Conservation (phyloP, 371 early-diverging fungal species). For the Lichtheimia corymbifera region DNA sequence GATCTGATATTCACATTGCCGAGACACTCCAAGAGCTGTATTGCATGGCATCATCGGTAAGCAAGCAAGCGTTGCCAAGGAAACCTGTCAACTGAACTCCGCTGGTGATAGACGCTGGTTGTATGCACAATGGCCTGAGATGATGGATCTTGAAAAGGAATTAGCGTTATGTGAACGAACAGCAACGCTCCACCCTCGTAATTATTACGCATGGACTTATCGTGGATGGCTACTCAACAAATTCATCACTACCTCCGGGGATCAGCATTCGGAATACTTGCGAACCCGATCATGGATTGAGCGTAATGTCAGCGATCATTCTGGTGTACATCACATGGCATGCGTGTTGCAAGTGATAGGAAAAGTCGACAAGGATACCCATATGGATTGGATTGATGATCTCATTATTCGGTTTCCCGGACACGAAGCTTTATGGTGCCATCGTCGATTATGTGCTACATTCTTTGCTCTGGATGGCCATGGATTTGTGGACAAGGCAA, state of each 20-base stretch:
- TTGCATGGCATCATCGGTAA: conserved; percentile 62
- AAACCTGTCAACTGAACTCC: neutral
- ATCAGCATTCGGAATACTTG: conserved; percentile 26
- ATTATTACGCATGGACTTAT: conserved; percentile 61
- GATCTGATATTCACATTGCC: conserved; percentile 55
- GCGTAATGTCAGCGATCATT: conserved; percentile 58
- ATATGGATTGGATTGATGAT: conserved; percentile 34
- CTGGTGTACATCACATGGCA: conserved; percentile 56
- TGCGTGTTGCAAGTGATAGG: conserved; percentile 28
- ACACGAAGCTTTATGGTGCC: conserved; percentile 63
- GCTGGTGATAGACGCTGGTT: conserved; percentile 38
- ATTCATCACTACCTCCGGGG: neutral
- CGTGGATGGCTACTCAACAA: conserved; percentile 48
- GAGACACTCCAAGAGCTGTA: conserved; percentile 55
- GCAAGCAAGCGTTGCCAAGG: neutral
- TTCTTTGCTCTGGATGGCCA: conserved; percentile 11
- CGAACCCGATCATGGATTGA: conserved; percentile 38
- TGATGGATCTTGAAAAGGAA: conserved; percentile 33
- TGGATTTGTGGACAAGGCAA: conserved; percentile 15
- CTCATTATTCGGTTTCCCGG: conserved; percentile 52
- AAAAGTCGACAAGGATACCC: conserved; percentile 3
- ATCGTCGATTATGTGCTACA: conserved; percentile 46
- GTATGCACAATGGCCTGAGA: conserved; percentile 13
- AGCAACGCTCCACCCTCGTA: conserved; percentile 47
- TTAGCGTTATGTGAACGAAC: conserved; percentile 35